phyloP scores from a whole-genome alignment of 139 green algal species.

The Dunaliella primolecta region DNA sequence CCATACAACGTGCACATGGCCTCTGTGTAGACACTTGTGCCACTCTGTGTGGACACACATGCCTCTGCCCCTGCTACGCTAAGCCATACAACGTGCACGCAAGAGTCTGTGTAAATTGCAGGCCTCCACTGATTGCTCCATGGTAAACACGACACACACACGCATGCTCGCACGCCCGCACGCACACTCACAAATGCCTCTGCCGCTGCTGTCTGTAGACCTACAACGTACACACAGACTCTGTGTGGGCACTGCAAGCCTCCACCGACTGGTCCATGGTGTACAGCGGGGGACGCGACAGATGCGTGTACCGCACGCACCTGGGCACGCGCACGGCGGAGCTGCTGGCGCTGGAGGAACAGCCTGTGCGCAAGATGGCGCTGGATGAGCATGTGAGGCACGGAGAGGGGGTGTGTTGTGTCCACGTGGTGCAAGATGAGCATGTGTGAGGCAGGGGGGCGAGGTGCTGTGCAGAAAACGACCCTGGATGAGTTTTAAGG shows the following conservation, averaged over 20 bases:
- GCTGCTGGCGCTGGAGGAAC: slow-evolving; percentile 66
- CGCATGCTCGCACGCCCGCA: too few species aligned
- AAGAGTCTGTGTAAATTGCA: too few species aligned
- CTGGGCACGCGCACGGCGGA: slow-evolving; percentile 59
- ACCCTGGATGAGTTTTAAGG: background rate
- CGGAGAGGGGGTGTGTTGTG: slow-evolving; percentile 9
- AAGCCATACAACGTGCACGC: too few species aligned
- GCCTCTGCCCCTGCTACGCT: too few species aligned
- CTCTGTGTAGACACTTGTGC: too few species aligned
- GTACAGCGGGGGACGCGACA: slow-evolving; percentile 79
- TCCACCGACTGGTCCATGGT: slow-evolving; percentile 45
- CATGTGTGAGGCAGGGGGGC: background rate
- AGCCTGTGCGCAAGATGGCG: slow-evolving; percentile 60
- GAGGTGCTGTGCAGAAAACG: background rate
- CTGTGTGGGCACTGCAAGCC: slow-evolving; percentile 77
- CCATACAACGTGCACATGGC: too few species aligned
- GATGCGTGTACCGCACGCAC: slow-evolving; percentile 69
- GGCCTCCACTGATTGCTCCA: too few species aligned
- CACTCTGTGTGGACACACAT: too few species aligned
- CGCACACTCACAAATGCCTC: too few species aligned
- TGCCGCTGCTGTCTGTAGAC: too few species aligned
- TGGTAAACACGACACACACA: too few species aligned
- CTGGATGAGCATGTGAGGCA: background rate
- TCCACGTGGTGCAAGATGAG: background rate
- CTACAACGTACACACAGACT: slow-evolving; percentile 77